Base-by-base conservation (phyloP, 2,329 filamentous ascomycete species). In the Fusarium cyanostomum region DNA sequence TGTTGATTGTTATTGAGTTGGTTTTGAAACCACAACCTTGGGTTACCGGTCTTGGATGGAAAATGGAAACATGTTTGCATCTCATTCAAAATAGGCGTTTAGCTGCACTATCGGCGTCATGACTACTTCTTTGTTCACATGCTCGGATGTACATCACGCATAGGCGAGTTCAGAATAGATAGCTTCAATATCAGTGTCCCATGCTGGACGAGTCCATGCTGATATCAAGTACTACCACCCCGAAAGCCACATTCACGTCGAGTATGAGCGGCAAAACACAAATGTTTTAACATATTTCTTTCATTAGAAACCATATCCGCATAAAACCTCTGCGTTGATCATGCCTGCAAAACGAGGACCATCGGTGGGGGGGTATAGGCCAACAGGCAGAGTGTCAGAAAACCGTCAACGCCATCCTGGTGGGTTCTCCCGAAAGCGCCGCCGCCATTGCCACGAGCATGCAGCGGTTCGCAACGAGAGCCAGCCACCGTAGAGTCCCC, bases 401-500 rank as follows among this genome's bases (percentile, higher is more conserved):
- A 76, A 73, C 72, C 77, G 69, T 75, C 74, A 79, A 79, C 77
- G 77, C 77, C 77, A 72, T 75, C 69, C 69, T 66, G 67, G 71
- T 73, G 72, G 69, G 56, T 72, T 70, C 58, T 65, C 65, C 61
- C 62, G 52, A 67, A 54, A 59, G 59, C 63, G 60, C 65, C 58
- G 60, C 56, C 53, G 66, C 59, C 55, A 52, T 64, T 66, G 51
- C 68, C 49, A 33, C 49, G 39, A 56, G 53, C 59, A 70, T 61
- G 56, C 58, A 55, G 63, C 52, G 51, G 57, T 64, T 59, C 65
- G 56, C 65, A 24, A 59, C 57, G 57, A 62, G 64, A 67, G 62
- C 64, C 61, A 68, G 63, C 71, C 70, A 70, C 65, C 70, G 49
- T 60, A 72, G 66, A 67, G 58, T 66, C 73, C 68, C 66, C 60